A percentile compares a stretch with the other conserved stretches of the same genome.
Evolutionary conservation across 2,329 filamentous ascomycete species (phyloP).

Genomic region (Magnaporthales sp.): DNA sequence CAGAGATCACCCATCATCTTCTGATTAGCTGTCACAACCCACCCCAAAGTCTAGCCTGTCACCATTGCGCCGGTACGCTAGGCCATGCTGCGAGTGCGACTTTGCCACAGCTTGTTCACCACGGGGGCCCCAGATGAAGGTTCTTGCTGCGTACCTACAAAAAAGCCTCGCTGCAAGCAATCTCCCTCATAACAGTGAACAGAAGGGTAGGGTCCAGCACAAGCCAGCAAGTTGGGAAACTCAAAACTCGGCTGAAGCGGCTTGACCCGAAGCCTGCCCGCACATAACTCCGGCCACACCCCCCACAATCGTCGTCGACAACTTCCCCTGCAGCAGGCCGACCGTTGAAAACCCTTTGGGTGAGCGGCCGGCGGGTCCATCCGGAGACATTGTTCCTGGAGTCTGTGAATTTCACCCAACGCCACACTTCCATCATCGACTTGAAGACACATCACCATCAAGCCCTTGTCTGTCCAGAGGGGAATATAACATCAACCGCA

Average conservation of each 20-base stretch:
- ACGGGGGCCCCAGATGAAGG: neutral
- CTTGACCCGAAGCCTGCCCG: neutral
- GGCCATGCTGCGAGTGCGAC: neutral
- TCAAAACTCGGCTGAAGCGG: neutral
- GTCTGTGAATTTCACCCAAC: neutral
- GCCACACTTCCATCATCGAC: neutral
- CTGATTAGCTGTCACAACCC: neutral
- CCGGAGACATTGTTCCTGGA: neutral
- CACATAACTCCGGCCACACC: neutral
- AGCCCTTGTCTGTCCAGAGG: constrained; percentile 2
- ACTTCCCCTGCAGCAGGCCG: neutral
- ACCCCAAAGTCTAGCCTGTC: neutral
- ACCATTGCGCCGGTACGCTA: neutral
- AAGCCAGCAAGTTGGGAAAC: neutral
- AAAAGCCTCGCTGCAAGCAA: neutral
- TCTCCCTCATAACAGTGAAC: neutral
- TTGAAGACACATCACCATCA: neutral
- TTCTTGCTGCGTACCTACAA: neutral
- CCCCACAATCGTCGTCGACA: neutral
- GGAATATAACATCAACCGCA: constrained; percentile 3
- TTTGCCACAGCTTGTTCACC: neutral
- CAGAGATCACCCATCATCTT: neutral
- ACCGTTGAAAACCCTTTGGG: neutral
- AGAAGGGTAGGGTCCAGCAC: neutral
- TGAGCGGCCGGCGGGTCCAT: neutral